phyloP scores from a whole-genome alignment of 805 yeast genomes.

The Myxozyma neglecta region DNA sequence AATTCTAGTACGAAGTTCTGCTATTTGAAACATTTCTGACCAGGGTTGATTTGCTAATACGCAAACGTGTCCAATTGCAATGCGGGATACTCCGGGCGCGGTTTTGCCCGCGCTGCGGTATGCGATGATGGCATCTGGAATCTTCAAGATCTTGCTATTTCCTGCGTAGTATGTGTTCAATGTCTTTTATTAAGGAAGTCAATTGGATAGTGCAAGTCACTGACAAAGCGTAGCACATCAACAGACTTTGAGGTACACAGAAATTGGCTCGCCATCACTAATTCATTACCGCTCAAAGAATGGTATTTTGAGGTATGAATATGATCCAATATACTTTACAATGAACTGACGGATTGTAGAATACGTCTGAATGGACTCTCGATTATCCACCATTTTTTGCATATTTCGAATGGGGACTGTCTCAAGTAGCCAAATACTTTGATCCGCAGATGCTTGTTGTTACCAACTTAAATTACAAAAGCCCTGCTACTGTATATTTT shows the following conservation, averaged over 20 bases:
- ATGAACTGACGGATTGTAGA: constrained; percentile 30
- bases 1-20: not conserved
- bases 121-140: constrained; percentile 63
- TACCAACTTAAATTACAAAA: constrained; percentile 28
- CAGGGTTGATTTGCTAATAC: not conserved
- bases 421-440: constrained; percentile 45
- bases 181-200: too few species aligned
- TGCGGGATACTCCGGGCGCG: constrained; percentile 1
- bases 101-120: constrained; percentile 55
- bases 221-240: constrained; percentile 44
- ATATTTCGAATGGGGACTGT: constrained; percentile 80
- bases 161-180: constrained; percentile 62
- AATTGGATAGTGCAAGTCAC: too few species aligned
- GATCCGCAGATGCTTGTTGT: constrained; percentile 33
- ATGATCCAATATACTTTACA: not conserved
- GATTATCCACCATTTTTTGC: constrained; percentile 99
- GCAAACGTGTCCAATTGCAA: not conserved
- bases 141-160: constrained; percentile 60
- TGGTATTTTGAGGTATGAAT: constrained; percentile 73
- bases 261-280: constrained; percentile 93
- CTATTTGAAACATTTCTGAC: not conserved
- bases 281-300: constrained; percentile 63
- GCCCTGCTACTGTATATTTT: constrained; percentile 46
- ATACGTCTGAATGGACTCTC: constrained; percentile 83
- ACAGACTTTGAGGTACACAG: constrained; percentile 98